Evolutionary conservation across 805 yeast genomes (phyloP).

Genomic region (Kregervanrija pseudodelftensis): DNA sequence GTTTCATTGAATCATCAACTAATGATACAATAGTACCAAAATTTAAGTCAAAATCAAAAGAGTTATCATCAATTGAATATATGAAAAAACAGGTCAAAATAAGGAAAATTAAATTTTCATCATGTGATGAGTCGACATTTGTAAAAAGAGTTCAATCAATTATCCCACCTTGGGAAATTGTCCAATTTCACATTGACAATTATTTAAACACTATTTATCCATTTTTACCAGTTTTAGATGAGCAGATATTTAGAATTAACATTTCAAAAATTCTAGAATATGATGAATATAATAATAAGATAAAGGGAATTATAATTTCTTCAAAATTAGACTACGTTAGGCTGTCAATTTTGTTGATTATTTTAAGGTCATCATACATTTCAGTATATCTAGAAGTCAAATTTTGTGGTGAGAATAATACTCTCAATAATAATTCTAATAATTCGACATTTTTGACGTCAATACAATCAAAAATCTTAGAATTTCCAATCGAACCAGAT

Average conservation of each 20-base stretch:
- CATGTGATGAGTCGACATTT: neutral
- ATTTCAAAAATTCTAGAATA: slow-evolving; percentile 27
- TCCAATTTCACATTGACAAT: slow-evolving; percentile 31
- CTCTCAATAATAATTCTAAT: neutral
- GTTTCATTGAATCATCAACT: neutral
- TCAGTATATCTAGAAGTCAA: slow-evolving; percentile 16
- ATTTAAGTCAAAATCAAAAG: neutral
- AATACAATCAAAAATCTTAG: slow-evolving; percentile 15
- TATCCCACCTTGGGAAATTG: slow-evolving; percentile 25
- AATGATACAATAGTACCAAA: too few relatives aligned
- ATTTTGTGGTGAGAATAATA: neutral
- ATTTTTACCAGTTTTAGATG: slow-evolving; percentile 41
- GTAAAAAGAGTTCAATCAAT: slow-evolving; percentile 8
- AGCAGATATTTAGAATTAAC: slow-evolving; percentile 27
- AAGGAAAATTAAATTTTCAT: neutral
- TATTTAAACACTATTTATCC: slow-evolving; percentile 37
- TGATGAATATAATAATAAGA: slow-evolving; percentile 1
- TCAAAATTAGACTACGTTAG: slow-evolving; percentile 16
- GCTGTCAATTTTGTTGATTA: slow-evolving; percentile 22
- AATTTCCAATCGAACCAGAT: slow-evolving; percentile 34
- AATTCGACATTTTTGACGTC: slow-evolving; percentile 8
- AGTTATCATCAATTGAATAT: neutral
- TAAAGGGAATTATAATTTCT: slow-evolving; percentile 1
- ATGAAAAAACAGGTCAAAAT: slow-evolving; percentile 9
- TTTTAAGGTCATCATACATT: slow-evolving; percentile 22